These are phyloP conservation scores for Candolleomyces aberdarensis DNA, from an alignment of 768 basidiomycete genomes.

Conservation along the genomic window DNA sequence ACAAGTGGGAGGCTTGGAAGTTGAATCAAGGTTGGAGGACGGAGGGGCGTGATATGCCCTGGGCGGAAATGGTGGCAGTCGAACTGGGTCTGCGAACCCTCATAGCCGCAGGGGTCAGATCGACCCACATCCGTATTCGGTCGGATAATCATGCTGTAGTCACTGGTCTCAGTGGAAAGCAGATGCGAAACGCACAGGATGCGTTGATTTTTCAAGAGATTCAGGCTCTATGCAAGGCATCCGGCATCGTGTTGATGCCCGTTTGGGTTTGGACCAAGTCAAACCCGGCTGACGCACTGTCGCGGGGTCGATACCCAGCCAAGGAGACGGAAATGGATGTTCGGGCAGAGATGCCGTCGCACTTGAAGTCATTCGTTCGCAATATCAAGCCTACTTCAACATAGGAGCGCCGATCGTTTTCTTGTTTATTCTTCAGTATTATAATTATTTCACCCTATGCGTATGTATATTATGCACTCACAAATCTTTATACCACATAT, in stretches of 20 bases:
- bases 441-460: too few relatives aligned
- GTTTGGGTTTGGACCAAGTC: slow-evolving; percentile 27
- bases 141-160: slow-evolving; percentile 44
- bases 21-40: slow-evolving; percentile 27
- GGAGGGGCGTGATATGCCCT: slow-evolving; percentile 32
- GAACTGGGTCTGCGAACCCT: slow-evolving; percentile 36
- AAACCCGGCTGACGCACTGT: slow-evolving; percentile 34
- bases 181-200: slow-evolving; percentile 21
- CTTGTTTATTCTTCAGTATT: too few relatives aligned
- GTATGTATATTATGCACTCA: too few relatives aligned
- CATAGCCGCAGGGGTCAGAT: slow-evolving; percentile 17
- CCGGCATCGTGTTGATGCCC: slow-evolving; percentile 21
- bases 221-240: slow-evolving; percentile 15
- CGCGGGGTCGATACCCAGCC: slow-evolving; percentile 20
- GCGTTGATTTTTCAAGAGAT: slow-evolving; percentile 27
- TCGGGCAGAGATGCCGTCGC: slow-evolving; percentile 1
- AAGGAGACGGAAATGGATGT: slow-evolving; percentile 1
- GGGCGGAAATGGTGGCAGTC: slow-evolving; percentile 44
- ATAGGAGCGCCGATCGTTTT: neutral
- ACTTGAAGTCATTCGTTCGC: slow-evolving; percentile 6
- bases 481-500: too few relatives aligned
- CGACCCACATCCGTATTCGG: slow-evolving; percentile 25
- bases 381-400: neutral
- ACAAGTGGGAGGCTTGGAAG: slow-evolving; percentile 38
- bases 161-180: slow-evolving; percentile 22